A percentile compares a stretch with the other conserved stretches of the same genome.
phyloP scores from a whole-genome alignment of 1,139 yeast species.

The Sugiyamaella novakii region DNA sequence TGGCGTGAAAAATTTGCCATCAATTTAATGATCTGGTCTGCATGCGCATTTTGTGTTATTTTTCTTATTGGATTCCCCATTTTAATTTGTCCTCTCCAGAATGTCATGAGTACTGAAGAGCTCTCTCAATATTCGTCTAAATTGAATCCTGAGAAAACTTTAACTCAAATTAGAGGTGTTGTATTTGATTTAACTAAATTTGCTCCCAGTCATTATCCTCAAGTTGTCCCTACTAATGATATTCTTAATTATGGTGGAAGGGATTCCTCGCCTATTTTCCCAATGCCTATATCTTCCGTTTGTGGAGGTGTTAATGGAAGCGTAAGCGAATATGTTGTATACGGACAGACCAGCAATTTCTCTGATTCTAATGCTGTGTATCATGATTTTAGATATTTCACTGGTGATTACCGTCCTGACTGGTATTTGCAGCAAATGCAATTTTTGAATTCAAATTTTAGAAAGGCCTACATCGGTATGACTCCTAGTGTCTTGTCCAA shows the following conservation, averaged over 20 bases:
- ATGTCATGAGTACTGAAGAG: constrained; percentile 42
- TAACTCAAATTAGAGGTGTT: constrained; percentile 44
- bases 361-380: constrained; percentile 45
- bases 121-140: constrained; percentile 38
- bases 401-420: constrained; percentile 47
- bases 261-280: constrained; percentile 43
- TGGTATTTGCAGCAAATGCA: constrained; percentile 47
- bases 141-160: constrained; percentile 39
- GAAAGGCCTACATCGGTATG: constrained; percentile 44
- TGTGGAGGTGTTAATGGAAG: constrained; percentile 43
- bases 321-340: constrained; percentile 40
- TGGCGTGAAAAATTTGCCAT: constrained; percentile 50
- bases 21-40: constrained; percentile 46
- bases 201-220: constrained; percentile 45
- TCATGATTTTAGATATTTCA: constrained; percentile 46
- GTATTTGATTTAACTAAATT: constrained; percentile 45
- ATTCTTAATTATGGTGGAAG: constrained; percentile 44
- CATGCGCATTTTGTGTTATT: constrained; percentile 42
- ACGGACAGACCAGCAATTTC: constrained; percentile 43
- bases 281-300: constrained; percentile 46
- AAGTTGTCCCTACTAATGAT: constrained; percentile 41
- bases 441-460: constrained; percentile 41
- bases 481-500: constrained; percentile 40
- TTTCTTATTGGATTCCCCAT: constrained; percentile 47
- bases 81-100: constrained; percentile 46